phyloP scores from a whole-genome alignment of 805 yeast genomes.

The Saturnispora diversa region DNA sequence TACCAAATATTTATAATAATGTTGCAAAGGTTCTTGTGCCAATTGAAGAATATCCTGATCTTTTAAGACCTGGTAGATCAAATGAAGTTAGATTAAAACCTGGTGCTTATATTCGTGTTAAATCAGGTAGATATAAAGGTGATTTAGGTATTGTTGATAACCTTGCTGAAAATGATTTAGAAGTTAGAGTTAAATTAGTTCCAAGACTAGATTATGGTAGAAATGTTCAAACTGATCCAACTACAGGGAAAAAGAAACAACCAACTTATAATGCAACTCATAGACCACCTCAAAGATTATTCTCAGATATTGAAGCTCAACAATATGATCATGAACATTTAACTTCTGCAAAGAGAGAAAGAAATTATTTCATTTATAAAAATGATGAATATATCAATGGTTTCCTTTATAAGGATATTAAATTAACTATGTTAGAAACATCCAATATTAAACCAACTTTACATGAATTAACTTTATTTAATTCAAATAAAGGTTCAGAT shows the following conservation, averaged over 20 bases:
- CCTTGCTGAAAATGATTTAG: constrained; percentile 88
- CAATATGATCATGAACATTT: constrained; percentile 71
- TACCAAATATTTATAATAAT: constrained; percentile 73
- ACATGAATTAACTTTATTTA: constrained; percentile 80
- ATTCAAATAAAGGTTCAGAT: constrained; percentile 41
- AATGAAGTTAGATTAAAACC: constrained; percentile 83
- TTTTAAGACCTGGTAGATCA: constrained; percentile 81
- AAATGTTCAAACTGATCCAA: constrained; percentile 26
- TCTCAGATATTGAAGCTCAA: constrained; percentile 82
- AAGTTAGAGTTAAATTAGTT: constrained; percentile 85
- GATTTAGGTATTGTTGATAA: constrained; percentile 92
- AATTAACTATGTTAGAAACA: constrained; percentile 71
- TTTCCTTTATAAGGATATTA: constrained; percentile 77
- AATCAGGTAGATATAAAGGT: constrained; percentile 85
- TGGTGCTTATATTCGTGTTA: constrained; percentile 85
- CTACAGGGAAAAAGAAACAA: constrained; percentile 30
- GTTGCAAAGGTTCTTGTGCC: constrained; percentile 70
- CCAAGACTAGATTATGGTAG: constrained; percentile 92
- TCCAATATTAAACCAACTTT: constrained; percentile 75
- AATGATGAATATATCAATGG: constrained; percentile 91
- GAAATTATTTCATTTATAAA: constrained; percentile 59
- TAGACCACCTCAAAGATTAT: constrained; percentile 79
- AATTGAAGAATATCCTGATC: constrained; percentile 88
- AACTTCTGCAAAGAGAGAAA: constrained; percentile 50
- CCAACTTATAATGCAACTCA: constrained; percentile 47